Evolutionary conservation across 306 rosid species (phyloP).

Genomic region (Nissolia schottii): DNA sequence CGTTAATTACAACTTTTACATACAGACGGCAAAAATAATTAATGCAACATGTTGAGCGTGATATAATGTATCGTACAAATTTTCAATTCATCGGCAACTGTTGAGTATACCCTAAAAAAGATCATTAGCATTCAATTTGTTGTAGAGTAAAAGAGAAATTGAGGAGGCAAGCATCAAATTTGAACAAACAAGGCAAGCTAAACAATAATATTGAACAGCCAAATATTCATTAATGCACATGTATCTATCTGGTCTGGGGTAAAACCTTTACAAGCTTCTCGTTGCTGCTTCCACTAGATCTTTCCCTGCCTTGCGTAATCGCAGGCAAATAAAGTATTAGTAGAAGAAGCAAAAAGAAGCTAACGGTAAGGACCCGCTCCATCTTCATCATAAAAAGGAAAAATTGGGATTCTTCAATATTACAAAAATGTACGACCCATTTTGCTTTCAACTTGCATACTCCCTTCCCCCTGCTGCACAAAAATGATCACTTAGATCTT

Average conservation of each 20-base stretch:
- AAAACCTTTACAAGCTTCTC: constrained; percentile 72
- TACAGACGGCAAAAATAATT: not conserved
- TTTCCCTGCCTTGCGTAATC: constrained; percentile 46
- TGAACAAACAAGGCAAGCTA: not conserved
- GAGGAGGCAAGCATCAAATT: not conserved
- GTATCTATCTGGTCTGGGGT: constrained; percentile 21
- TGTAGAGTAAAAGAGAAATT: not conserved
- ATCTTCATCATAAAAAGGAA: not conserved
- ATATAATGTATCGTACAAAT: not conserved
- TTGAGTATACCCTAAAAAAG: not conserved
- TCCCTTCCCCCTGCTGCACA: no score
- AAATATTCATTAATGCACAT: constrained; percentile 28
- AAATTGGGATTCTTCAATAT: constrained; percentile 1
- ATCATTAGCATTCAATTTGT: not conserved
- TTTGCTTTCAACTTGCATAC: constrained; percentile 19
- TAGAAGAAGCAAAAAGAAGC: constrained; percentile 99
- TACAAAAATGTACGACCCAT: not conserved
- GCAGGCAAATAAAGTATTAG: constrained; percentile 71
- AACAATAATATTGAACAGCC: constrained; percentile 1
- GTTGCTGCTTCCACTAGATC: constrained; percentile 98
- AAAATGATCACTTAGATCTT: constrained; percentile 14
- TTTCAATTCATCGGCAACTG: not conserved
- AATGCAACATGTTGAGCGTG: not conserved
- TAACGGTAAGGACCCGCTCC: constrained; percentile 34
- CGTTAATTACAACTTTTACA: not conserved